Evolutionary conservation across 2,329 filamentous ascomycete genomes (phyloP).

Genomic region (Acrocalymma vagum): DNA sequence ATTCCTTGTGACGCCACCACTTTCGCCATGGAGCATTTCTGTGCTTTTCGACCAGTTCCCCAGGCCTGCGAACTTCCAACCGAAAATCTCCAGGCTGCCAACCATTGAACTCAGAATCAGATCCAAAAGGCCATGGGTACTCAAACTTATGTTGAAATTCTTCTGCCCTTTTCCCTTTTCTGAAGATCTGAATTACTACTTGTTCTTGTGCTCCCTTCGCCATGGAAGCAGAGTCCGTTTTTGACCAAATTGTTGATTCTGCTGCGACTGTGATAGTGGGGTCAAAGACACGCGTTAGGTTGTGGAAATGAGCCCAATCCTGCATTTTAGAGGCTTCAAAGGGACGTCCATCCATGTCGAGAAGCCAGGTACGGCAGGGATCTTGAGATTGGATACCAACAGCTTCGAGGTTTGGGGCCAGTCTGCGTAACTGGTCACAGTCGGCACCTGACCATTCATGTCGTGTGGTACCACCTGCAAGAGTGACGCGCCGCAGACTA

Average conservation of each 20-base stretch:
- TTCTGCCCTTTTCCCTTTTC: conserved; percentile 5
- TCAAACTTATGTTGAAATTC: too few relatives aligned
- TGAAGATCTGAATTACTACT: conserved; percentile 2
- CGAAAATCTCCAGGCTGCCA: conserved; percentile 11
- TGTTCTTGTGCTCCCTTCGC: conserved; percentile 4
- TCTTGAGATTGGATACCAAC: too few relatives aligned
- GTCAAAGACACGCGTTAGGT: neutral
- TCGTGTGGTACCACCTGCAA: conserved; percentile 3
- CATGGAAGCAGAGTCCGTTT: neutral
- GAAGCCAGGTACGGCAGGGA: too few relatives aligned
- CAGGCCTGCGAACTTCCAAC: conserved; percentile 7
- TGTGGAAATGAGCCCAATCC: neutral
- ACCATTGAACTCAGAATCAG: neutral
- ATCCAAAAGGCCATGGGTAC: too few relatives aligned
- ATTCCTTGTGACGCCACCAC: conserved; percentile 5
- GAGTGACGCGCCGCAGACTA: conserved; percentile 6
- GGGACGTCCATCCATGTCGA: too few relatives aligned
- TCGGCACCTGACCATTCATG: too few relatives aligned
- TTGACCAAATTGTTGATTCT: conserved; percentile 6
- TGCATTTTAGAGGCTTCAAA: too few relatives aligned
- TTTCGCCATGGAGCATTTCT: conserved; percentile 12
- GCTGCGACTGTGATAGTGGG: conserved; percentile 4
- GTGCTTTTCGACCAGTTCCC: neutral
- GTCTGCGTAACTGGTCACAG: too few relatives aligned
- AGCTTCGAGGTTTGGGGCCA: too few relatives aligned